phyloP scores from a whole-genome alignment of 1,139 yeast genomes.

The Pichia inconspicua region DNA sequence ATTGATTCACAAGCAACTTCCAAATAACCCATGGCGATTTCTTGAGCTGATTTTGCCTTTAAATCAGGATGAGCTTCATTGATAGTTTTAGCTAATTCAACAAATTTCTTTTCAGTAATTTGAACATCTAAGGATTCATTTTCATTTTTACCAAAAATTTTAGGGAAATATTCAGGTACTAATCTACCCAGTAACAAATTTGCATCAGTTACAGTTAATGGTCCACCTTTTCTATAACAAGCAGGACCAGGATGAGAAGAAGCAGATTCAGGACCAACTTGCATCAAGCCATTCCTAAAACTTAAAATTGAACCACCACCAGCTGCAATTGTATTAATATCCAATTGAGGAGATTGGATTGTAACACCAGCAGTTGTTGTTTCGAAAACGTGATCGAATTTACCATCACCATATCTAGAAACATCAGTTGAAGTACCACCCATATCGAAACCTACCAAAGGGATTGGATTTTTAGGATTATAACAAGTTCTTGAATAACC shows the following conservation, averaged over 20 bases:
- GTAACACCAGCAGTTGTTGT: conserved; percentile 51
- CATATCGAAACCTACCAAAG: conserved; percentile 53
- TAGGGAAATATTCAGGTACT: conserved; percentile 48
- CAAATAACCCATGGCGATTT: conserved; percentile 46
- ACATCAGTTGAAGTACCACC: conserved; percentile 60
- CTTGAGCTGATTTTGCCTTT: conserved; percentile 32
- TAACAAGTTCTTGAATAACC: conserved; percentile 48
- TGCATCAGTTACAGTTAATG: conserved; percentile 53
- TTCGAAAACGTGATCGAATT: conserved; percentile 47
- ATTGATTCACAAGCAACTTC: conserved; percentile 49
- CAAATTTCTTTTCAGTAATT: conserved; percentile 33
- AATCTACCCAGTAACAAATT: conserved; percentile 46
- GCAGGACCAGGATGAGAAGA: conserved; percentile 60
- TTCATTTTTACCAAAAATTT: conserved; percentile 52
- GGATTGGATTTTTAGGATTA: conserved; percentile 34
- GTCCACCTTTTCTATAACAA: conserved; percentile 52
- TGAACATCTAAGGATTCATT: conserved; percentile 42
- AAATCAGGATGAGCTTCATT: conserved; percentile 30
- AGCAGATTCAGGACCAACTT: conserved; percentile 55
- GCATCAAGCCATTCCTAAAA: conserved; percentile 47
- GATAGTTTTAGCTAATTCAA: conserved; percentile 35
- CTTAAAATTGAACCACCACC: conserved; percentile 51
- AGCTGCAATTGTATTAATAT: conserved; percentile 53
- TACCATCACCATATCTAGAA: conserved; percentile 39
- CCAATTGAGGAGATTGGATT: conserved; percentile 50